Evolutionary conservation across 495 filamentous ascomycete genomes (phyloP), one percentile per base, ranked within the genome.

Genomic region (Beverwykella pulmonaria): DNA sequence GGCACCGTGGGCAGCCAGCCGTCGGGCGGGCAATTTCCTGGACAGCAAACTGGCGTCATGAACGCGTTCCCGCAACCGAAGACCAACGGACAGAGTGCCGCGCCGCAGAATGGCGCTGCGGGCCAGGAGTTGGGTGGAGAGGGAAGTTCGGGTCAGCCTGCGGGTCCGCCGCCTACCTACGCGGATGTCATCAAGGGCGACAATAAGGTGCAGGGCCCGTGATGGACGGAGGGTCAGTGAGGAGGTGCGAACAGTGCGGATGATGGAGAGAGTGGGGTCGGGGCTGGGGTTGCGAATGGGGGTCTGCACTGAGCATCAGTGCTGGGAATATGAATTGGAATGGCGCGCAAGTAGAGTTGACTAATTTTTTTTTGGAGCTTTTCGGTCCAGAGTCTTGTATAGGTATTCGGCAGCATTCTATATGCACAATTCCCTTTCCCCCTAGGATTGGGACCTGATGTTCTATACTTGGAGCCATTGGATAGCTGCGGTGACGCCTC

Each of bases 161-260:
- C 63, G 53, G 75, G 57, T 36, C 65, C 82, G 22, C 91, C 91
- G 50, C 92, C 92, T 32, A 91, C 88, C 23, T 95, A 95, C 79
- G 87, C 88, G 47, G 90, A 94, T 79, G 92, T 91, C 36, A 88
- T 95, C 36, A 87, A 85, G 75, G 92, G 92, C 14, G 93, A 96
- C 74, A 74, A 96, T 74, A 97, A 97, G 82, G 79, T 96, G 41
- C 93, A 96, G 83, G 84, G 61, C 53, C 68, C 67, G 27, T 70
- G 25, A 50, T 12, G 19, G 57, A 17, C 32, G 12, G 20, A 22
- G 36, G 8, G 17, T 44, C 17, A n/a, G 6, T 3, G 2, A 44
- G 2, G 17, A 15, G 39, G 39, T 44, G 17, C 39, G 39, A n/a
- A 44, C 3, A 44, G 6, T 9, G 39, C 3, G 39, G 39, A 14